Base-by-base conservation (phyloP, 352 stramenopile genomes). In the Phytophthora pistaciae region DNA sequence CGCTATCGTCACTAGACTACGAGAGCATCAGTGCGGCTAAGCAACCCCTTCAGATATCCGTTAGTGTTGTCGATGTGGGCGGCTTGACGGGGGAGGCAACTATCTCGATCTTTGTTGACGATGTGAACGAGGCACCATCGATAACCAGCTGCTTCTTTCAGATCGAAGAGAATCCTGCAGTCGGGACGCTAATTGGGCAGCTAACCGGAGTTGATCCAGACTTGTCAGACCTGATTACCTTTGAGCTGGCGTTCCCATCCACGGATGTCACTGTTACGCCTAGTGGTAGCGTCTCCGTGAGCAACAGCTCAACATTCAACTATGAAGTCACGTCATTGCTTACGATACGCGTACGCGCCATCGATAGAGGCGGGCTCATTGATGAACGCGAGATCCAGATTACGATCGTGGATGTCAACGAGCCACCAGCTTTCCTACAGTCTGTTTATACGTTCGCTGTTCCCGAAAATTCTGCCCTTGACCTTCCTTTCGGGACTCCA, bases 321-420 rank as follows among this genome's bases (percentile, higher is more conserved):
- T 91, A 68, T 25, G 84, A 91, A 52, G 75, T n/a, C 16, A 83
- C 78, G 56, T 57, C 70, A 18, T 71, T 72, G 21, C 11, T 91
- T 10, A 66, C 63, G 1, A 10, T 86, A 29, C 73, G 75, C 0
- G 78, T 86, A 3, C 73, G 79, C 0, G 75, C 61, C 20, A 79
- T 65, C 20, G 83, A 91, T 42, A 52, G 42, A 20, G 64, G 66
- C 20, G 84, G 84, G 1, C 49, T 90, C 0, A 81, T 66, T 20
- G 53, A 57, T 38, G 79, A 87, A 38, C 65, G 66, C 5, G 72
- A 90, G 10, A 63, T 91, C 23, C 75, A 74, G 3, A 75, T 91
- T 48, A 70, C 62, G 14, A 27, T 91, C 21, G 18, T 77, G 14
- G 78, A 91, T 60, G 54, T 88, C 13, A 91, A 91, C 38, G 84